A percentile compares a stretch with the other conserved stretches of the same genome.
These are phyloP conservation scores for Metschnikowia drakensbergensis DNA, from an alignment of 805 yeast genomes.

Conservation along the genomic window DNA sequence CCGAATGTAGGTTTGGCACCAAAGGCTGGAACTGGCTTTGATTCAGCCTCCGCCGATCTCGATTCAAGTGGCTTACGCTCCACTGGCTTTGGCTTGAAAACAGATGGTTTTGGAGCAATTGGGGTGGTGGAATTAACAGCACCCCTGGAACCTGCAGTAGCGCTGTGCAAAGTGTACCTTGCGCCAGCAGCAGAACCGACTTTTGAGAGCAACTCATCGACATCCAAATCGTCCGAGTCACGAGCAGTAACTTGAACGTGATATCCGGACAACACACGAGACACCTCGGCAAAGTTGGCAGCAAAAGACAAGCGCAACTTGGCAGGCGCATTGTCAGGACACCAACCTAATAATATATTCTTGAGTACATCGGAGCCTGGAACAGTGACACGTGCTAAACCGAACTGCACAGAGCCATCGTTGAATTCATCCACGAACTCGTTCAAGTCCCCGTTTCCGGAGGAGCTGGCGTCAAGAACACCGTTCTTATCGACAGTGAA, in stretches of 20 bases:
- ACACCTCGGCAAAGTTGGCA: constrained; percentile 69
- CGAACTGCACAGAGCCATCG: constrained; percentile 87
- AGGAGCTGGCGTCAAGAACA: constrained; percentile 42
- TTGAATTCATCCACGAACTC: constrained; percentile 80
- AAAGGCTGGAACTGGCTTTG: constrained; percentile 11
- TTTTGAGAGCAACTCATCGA: constrained; percentile 66
- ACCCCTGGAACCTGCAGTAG: constrained; percentile 11
- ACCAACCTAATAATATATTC: constrained; percentile 86
- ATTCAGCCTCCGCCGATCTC: constrained; percentile 5
- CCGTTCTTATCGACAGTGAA: constrained; percentile 66
- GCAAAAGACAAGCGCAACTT: constrained; percentile 75
- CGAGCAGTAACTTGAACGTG: constrained; percentile 98
- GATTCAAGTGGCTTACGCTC: background rate
- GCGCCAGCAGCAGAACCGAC: constrained; percentile 95
- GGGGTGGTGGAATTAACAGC: constrained; percentile 10
- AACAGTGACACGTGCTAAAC: constrained; percentile 80
- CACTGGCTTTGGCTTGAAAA: constrained; percentile 9
- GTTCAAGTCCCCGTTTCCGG: constrained; percentile 63
- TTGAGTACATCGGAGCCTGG: constrained; percentile 90
- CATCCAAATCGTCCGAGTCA: constrained; percentile 83
- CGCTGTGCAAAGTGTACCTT: constrained; percentile 47
- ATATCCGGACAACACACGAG: constrained; percentile 70
- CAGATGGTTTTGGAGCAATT: constrained; percentile 12
- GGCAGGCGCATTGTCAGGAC: constrained; percentile 91
- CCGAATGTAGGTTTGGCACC: constrained; percentile 18